A percentile compares a stretch with the other conserved stretches of the same genome.
These are phyloP conservation scores for Hypsizygus marmoreus DNA, from an alignment of 768 basidiomycete genomes.

Conservation along the genomic window DNA sequence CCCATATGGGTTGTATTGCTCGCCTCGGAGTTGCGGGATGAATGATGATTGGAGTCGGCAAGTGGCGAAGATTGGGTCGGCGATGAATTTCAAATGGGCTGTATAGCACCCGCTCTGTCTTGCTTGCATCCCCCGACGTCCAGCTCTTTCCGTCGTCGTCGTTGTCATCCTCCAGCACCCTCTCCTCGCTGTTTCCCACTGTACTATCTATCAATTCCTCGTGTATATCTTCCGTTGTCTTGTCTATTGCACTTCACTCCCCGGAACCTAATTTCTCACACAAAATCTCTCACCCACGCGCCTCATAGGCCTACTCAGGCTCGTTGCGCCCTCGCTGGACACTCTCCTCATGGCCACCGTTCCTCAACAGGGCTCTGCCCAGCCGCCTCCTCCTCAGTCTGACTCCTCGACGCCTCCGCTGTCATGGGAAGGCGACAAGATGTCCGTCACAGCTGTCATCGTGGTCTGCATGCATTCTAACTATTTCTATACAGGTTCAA, in stretches of 20 bases:
- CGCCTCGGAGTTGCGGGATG: constrained; percentile 14
- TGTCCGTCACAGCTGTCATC: constrained; percentile 48
- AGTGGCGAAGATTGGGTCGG: constrained; percentile 32
- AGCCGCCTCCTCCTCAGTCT: constrained; percentile 24
- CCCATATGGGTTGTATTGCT: too few relatives aligned
- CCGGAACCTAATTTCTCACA: constrained; percentile 22
- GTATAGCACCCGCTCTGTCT: constrained; percentile 12
- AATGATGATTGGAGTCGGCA: constrained; percentile 25
- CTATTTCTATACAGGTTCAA: constrained; percentile 66
- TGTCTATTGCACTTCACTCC: constrained; percentile 11
- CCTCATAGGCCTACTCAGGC: constrained; percentile 7
- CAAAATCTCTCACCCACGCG: constrained; percentile 16
- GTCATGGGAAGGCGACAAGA: constrained; percentile 86
- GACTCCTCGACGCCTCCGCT: constrained; percentile 29
- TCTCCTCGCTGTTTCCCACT: constrained; percentile 10
- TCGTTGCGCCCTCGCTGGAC: constrained; percentile 9
- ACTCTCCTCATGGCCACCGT: constrained; percentile 28
- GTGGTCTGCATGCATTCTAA: constrained; percentile 1
- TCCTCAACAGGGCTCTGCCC: constrained; percentile 24
- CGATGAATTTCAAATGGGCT: constrained; percentile 32
- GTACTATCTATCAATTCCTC: constrained; percentile 8
- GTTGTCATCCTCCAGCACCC: constrained; percentile 19
- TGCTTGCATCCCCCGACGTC: constrained; percentile 20
- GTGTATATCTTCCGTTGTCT: constrained; percentile 5
- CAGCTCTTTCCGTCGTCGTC: constrained; percentile 18